Base-by-base conservation (phyloP, 768 basidiomycete genomes). In the Phlebiopsis flavidoalba region DNA sequence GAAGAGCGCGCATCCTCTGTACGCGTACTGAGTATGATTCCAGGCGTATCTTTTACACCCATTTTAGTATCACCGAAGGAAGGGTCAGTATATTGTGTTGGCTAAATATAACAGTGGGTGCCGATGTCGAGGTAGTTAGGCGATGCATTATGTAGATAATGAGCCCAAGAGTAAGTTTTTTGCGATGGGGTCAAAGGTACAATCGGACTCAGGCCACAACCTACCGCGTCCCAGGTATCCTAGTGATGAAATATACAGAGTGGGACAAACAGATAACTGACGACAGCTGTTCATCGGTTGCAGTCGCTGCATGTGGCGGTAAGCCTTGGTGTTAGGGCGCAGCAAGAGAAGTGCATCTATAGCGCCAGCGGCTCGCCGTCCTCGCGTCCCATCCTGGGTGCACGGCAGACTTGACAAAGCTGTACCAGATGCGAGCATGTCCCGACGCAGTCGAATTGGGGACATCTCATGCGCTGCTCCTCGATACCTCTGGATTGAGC, bases 211-310 rank as follows among this genome's bases (percentile, higher is more conserved):
- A n/a, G n/a, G 48, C 48, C 14, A 49, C 11, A 12, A 11, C 19
- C 36, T 45, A 55, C 12, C n/a, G 37, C 71, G 31, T 78, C 74
- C 3, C 72, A 68, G 40, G n/a, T n/a, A 93, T 72, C 17, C 79
- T 74, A 50, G 88, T 82, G n/a, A 58, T 82, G 75, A 21, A n/a
- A 96, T 87, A 67, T 98, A 97, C 17, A 98, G 78, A n/a, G 95
- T 95, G 22, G 95, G 93, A n/a, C n/a, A 73, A 95, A 98, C 53
- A 98, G 77, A 68, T 88, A 91, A n/a, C 68, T 95, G 93, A n/a
- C 43, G 89, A 88, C 48, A 93, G 83, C 70, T 95, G 88, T 1
- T 83, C 75, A 72, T 98, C 96, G 67, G n/a, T n/a, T 94, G 91
- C 37, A 98, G 75, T n/a, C n/a, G n/a, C 0, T 96, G 94, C 5